Conservation (phyloP, 805 yeast genomes). For the Jamesozyma piceae region DNA sequence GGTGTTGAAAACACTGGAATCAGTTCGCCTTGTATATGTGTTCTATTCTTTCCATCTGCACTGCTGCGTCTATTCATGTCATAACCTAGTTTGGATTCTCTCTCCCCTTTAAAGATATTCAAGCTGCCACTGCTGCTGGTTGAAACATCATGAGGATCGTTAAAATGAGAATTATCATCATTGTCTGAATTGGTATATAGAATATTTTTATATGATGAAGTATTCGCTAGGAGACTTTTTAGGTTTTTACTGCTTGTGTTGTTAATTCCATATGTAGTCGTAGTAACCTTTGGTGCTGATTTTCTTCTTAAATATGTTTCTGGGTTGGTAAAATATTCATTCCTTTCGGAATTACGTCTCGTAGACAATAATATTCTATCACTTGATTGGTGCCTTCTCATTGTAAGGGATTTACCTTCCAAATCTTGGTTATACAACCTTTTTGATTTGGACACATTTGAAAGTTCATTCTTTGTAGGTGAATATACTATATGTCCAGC, state of each 20-base stretch:
- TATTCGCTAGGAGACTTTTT: background rate
- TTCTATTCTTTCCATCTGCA: slow-evolving; percentile 5
- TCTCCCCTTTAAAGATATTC: background rate
- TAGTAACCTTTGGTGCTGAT: background rate
- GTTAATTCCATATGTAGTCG: background rate
- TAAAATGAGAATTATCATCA: background rate
- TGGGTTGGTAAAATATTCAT: background rate
- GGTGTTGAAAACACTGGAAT: background rate
- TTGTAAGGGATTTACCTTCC: background rate
- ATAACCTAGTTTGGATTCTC: background rate
- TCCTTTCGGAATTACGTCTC: slow-evolving; percentile 1
- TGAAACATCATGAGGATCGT: background rate
- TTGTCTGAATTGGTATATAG: background rate
- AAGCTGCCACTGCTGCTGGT: background rate
- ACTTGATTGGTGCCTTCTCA: background rate
- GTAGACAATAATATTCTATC: background rate
- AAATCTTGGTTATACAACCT: background rate
- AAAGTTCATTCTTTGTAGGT: background rate
- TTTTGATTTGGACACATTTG: background rate
- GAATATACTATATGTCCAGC: slow-evolving; percentile 13
- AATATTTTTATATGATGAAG: background rate
- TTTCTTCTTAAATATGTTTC: background rate
- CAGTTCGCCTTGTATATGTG: background rate
- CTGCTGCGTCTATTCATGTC: slow-evolving; percentile 6
- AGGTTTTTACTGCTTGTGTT: background rate